Base-by-base conservation (phyloP, 805 yeast species). In the Candida ortonii region DNA sequence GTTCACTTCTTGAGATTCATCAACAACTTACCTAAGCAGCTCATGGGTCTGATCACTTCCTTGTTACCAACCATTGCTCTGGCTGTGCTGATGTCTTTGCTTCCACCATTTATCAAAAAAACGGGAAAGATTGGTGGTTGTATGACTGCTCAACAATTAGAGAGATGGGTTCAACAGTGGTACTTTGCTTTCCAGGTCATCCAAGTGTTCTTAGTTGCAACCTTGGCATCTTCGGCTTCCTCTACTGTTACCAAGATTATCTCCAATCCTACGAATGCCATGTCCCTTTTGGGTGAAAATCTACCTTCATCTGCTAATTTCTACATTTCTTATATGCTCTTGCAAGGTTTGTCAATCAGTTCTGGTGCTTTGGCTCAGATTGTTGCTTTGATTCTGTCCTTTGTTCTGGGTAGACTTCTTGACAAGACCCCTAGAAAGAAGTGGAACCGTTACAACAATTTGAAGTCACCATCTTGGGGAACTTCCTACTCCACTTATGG, bases 231-330 rank as follows among this genome's bases (percentile, higher is more conserved):
- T 12, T 76, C 96, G 30, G 84, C 84, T 18, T 77, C 96, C 11
- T 78, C 94, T 6, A 75, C 87, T 3, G 84, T 84, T 7, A 68
- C 81, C n/a, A 67, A 76, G 13, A 80, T 89, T 49, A 70, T 84
- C 15, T 47, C 67, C 3, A 63, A 81, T 28, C 96, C 97, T 16
- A 38, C 66, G 2, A 50, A 65, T 16, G 96, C 94, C n/a, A 74
- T 87, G 83, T 60, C 69, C 7, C 62, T 89, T 41, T 69, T 90
- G 49, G 83, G 94, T 6, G 60, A 65, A 27, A 82, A 87, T 43
- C 68, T 90, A 46, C 98, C 98, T 38, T 83, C 80, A 49, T 84
- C 97, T 11, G 78, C 95, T 12, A 90, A 89, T 64, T 90, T 90
- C 61, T 90, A 85, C 70, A 82, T 90, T 46, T 68, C 83, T 16